Base-by-base conservation (phyloP, 2,329 filamentous ascomycete species). In the Pseudopithomyces chartarum region DNA sequence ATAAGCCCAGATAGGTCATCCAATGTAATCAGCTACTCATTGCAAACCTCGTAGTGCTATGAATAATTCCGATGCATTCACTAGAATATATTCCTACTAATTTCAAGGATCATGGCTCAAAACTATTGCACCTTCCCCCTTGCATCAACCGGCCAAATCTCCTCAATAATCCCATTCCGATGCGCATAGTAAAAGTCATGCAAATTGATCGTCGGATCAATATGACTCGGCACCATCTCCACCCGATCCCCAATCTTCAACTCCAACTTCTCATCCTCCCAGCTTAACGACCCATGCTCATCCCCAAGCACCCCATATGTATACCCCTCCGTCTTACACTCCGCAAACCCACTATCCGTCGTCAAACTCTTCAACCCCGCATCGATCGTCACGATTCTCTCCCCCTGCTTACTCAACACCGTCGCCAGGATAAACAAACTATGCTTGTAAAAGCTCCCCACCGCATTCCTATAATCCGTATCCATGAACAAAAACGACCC, bases 401-500 rank as follows among this genome's bases (percentile, higher is more conserved):
- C 68, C 0, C 78, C 79, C 61, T 82, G 81, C 55, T 76, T 74
- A 69, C 80, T 82, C 17, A 84, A 57, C 0, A 83, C 81, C 0
- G 81, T 83, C 0, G 80, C 75, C 19, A 83, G 59, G 6, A 84
- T 75, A 0, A 80, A 81, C 23, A 84, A 58, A 45, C 80, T 83
- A 59, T 84, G 80, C 0, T 74, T 73, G 63, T 81, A 85, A 53
- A 78, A 78, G 0, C 73, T 69, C 1, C 82, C 82, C 0, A 84
- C 74, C 0, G 82, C 82, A 50, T 82, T 81, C 2, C 81, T 78
- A 60, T 85, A 85, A 62, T 85, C 82, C 2, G 82, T 82, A 55
- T 85, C 82, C 82, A 85, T 85, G 64, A 85, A 84, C 54, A 85
- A 77, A 56, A 85, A 85, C 0, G 80, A 82, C 0, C 82, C 82